Percentiles rank a stretch among this genome's conserved stretches.
Evolutionary conservation across 371 early-diverging fungal genomes (phyloP).

Genomic region (Mucor velutinosus): DNA sequence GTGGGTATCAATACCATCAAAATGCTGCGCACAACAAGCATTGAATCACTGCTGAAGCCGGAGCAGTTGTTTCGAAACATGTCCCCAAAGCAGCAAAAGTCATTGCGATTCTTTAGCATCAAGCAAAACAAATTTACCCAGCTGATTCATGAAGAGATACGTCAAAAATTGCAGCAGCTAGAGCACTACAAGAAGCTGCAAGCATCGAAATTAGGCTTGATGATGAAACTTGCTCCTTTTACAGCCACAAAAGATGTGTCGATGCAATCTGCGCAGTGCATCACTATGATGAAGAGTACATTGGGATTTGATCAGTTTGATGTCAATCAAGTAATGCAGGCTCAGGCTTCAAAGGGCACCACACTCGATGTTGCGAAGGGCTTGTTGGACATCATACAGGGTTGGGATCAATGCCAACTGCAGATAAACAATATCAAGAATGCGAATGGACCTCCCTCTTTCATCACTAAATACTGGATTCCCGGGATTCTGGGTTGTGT

Average conservation of each 20-base stretch:
- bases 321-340: background rate
- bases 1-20: background rate
- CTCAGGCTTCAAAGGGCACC: too few relatives aligned
- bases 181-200: background rate
- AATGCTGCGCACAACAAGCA: background rate
- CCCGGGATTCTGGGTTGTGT: slow-evolving; percentile 47
- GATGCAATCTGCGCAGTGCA: background rate
- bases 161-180: background rate
- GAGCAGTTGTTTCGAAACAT: slow-evolving; percentile 4
- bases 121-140: slow-evolving; percentile 1
- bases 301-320: background rate
- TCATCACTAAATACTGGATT: slow-evolving; percentile 62
- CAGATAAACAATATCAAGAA: background rate
- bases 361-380: background rate
- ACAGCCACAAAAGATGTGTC: background rate
- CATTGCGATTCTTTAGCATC: slow-evolving; percentile 3
- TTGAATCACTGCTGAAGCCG: background rate
- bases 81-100: background rate
- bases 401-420: background rate
- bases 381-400: background rate
- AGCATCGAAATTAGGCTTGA: background rate
- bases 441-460: slow-evolving; percentile 47
- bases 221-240: slow-evolving; percentile 7
- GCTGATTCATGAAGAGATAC: slow-evolving; percentile 3
- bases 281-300: slow-evolving; percentile 1